Base-by-base conservation (phyloP, 306 rosid species). In the Astragalus membranaceus region DNA sequence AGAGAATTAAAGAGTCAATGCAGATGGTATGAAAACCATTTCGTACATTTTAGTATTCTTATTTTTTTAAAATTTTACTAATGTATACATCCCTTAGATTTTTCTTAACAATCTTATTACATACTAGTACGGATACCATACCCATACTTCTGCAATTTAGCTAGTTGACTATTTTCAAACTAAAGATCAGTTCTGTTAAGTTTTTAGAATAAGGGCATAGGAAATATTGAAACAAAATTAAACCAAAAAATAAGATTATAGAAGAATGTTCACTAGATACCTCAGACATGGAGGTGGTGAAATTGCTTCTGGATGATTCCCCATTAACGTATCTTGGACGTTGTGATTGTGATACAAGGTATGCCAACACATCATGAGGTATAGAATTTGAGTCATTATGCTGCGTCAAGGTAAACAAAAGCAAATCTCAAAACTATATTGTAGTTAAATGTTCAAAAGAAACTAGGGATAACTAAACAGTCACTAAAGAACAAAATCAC, bases 201-300 rank as follows among this genome's bases (percentile, higher is more conserved):
- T 54, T 46, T 42, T 23, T 71, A 71, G 64, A 65, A 72, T 60
- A 17, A 12, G 54, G 60, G 9, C 61, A 48, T 14, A 52, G 32
- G 36, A 42, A 61, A 20, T 12, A 35, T 23, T n/a, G 64, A 54
- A 42, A 57, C 16, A 51, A 71, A 65, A 20, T 29, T 44, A 72
- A 65, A 14, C 62, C 59, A 73, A 42, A 53, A 26, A 58, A 59
- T 14, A 14, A 33, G 71, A 17, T 32, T 47, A 49, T 16, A 74
- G 37, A 29, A 12, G 43, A 70, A 43, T 57, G 44, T 50, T 56
- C 41, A 61, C 64, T 43, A 29, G 71, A 79, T 79, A 85, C 90
- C 81, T 85, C 80, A 0, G 83, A 41, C 73, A 74, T 39, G 49
- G 84, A 41, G 70, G 47, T 51, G 66, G 85, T 61, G 37, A 75